Evolutionary conservation across 1,139 yeast genomes (phyloP).

Genomic region (Sugiyamaella castrensis): DNA sequence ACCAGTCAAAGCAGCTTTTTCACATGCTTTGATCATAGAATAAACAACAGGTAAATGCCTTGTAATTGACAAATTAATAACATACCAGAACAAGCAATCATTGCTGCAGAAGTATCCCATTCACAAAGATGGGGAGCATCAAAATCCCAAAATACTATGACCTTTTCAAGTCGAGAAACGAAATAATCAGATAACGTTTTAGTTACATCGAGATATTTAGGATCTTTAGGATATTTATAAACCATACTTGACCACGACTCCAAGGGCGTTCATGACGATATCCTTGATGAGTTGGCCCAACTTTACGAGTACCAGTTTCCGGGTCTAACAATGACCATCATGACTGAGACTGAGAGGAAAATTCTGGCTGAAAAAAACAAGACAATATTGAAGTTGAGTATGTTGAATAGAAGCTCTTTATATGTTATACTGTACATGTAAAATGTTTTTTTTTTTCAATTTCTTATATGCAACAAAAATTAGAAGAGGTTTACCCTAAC

Average conservation of each 20-base stretch:
- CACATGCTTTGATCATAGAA: constrained; percentile 13
- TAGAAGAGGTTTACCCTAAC: too few species aligned
- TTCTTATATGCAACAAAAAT: too few species aligned
- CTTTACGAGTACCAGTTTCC: constrained; percentile 27
- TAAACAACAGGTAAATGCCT: constrained; percentile 13
- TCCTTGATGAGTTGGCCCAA: constrained; percentile 34
- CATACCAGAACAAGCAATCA: constrained; percentile 34
- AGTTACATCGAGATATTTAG: constrained; percentile 32
- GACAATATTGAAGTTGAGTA: too few species aligned
- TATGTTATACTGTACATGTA: too few species aligned
- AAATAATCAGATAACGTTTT: constrained; percentile 29
- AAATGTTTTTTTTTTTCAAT: too few species aligned
- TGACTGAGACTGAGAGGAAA: too few species aligned
- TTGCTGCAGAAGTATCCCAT: constrained; percentile 35
- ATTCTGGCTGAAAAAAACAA: too few species aligned
- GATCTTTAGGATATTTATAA: constrained; percentile 31
- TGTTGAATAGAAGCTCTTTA: too few species aligned
- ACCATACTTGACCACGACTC: constrained; percentile 38
- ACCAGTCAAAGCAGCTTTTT: constrained; percentile 23
- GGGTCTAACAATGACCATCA: constrained; percentile 32
- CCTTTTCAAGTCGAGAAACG: constrained; percentile 30
- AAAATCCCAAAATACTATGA: constrained; percentile 37
- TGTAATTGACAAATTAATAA: constrained; percentile 28
- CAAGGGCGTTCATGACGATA: constrained; percentile 34
- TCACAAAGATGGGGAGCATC: constrained; percentile 32